phyloP scores from a whole-genome alignment of 805 yeast species.

The Pichia insulana region DNA sequence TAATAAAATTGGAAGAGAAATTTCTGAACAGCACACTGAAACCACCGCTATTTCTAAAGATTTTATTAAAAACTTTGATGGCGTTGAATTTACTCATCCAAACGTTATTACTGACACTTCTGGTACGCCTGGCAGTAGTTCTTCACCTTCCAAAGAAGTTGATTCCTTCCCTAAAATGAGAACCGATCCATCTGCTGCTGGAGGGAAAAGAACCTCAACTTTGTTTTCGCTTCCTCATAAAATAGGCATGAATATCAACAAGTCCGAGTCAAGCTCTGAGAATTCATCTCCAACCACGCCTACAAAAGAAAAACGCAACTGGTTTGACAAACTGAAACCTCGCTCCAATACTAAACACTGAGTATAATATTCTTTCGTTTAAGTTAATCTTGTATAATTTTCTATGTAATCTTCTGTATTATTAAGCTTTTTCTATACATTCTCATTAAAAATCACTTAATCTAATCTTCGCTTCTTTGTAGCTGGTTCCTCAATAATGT shows the following conservation, averaged over 20 bases:
- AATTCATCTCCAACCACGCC: neutral
- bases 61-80: neutral
- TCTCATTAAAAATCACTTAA: too few species aligned
- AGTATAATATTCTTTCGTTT: neutral
- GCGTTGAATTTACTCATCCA: neutral
- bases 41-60: constrained; percentile 15
- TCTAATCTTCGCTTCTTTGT: constrained; percentile 3
- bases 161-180: constrained; percentile 1
- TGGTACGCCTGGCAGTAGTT: constrained; percentile 4
- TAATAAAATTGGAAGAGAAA: neutral
- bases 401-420: constrained; percentile 1
- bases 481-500: neutral
- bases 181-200: neutral
- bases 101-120: constrained; percentile 2
- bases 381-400: neutral
- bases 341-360: constrained; percentile 18
- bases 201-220: neutral
- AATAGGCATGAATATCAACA: neutral
- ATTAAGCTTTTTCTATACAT: constrained; percentile 5
- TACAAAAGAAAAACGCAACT: constrained; percentile 22
- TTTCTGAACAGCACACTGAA: constrained; percentile 1
- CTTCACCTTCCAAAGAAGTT: constrained; percentile 1
- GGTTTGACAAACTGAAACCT: constrained; percentile 38
- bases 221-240: constrained; percentile 2
- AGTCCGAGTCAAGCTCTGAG: neutral